These are phyloP conservation scores for Fraxinus dipetala DNA, from an alignment of 305 asterid species.

Conservation along the genomic window DNA sequence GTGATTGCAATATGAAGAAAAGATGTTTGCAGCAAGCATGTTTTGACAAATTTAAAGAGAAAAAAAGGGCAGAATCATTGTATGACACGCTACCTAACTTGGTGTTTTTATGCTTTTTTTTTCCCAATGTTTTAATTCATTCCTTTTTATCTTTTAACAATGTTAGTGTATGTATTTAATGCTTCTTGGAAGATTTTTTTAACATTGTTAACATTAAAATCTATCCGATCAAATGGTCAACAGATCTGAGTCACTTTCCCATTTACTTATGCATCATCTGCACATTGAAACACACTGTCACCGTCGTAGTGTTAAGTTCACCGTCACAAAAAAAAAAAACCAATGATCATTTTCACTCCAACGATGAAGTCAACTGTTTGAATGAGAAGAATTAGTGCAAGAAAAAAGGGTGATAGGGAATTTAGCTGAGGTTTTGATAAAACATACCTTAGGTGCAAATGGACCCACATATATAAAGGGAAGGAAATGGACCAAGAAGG, in stretches of 20 bases:
- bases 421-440: neutral
- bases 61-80: neutral
- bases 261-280: neutral
- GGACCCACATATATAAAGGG: neutral
- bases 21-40: constrained; percentile 8
- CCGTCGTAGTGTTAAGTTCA: neutral
- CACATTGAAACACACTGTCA: neutral
- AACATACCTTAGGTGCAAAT: neutral
- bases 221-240: neutral
- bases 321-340: neutral
- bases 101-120: neutral
- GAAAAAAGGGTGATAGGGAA: neutral
- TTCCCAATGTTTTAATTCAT: neutral
- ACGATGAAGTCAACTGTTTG: neutral
- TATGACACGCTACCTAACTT: neutral
- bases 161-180: neutral
- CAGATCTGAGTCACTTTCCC: neutral
- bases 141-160: neutral
- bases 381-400: neutral
- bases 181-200: neutral
- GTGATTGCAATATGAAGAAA: neutral
- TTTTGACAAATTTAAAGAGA: neutral
- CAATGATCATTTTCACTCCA: neutral
- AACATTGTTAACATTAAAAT: neutral
- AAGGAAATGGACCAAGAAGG: neutral